A percentile compares a stretch with the other conserved stretches of the same genome.
Conservation (phyloP, 148 eudicot species). For the Spergularia bocconei region DNA sequence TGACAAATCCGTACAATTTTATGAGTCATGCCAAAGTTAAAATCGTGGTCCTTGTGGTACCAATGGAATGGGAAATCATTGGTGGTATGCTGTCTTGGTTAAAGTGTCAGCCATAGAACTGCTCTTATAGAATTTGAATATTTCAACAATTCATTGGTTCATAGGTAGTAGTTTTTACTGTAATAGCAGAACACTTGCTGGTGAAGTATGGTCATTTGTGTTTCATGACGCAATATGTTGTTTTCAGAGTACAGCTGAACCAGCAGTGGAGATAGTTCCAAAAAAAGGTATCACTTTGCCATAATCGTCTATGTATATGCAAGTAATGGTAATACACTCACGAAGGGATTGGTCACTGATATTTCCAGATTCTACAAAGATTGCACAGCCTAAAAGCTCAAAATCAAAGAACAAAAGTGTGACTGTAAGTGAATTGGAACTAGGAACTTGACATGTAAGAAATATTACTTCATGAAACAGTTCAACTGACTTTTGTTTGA, state of each 20-base stretch:
- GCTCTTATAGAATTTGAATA: not conserved
- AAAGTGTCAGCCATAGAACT: not conserved
- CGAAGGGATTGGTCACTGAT: conserved; percentile 15
- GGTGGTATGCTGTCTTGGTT: not conserved
- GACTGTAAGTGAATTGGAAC: conserved; percentile 23
- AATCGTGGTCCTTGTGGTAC: too few species aligned
- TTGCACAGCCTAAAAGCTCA: conserved; percentile 25
- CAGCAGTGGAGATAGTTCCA: conserved; percentile 15
- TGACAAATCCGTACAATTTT: too few species aligned
- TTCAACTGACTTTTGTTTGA: not conserved
- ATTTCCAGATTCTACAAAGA: conserved; percentile 36
- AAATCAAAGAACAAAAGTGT: conserved; percentile 17
- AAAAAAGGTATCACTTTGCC: conserved; percentile 34
- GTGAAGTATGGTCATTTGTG: not conserved
- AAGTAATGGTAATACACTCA: conserved; percentile 15
- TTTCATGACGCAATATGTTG: not conserved
- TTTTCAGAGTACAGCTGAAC: conserved; percentile 39
- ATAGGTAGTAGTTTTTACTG: not conserved
- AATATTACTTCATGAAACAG: not conserved
- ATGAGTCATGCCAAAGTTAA: too few species aligned
- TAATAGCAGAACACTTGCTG: not conserved
- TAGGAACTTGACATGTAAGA: not conserved
- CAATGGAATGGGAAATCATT: not conserved
- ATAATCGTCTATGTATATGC: not conserved
- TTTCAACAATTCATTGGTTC: not conserved